Conservation (phyloP, 306 rosid genomes). For the Rosa chinensis region DNA sequence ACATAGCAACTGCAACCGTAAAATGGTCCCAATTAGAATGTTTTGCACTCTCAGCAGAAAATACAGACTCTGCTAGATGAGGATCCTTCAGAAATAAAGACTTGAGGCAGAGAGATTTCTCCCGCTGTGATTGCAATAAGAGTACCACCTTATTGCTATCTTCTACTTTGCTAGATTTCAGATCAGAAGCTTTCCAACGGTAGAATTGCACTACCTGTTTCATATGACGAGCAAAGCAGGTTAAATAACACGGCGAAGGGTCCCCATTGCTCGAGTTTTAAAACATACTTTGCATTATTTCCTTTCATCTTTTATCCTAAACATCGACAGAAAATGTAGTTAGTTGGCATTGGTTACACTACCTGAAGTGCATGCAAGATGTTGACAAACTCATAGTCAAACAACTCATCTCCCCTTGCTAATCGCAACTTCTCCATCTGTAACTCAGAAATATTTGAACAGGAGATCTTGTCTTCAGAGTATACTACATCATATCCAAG, state of each 20-base stretch:
- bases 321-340: background rate
- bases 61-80: slow-evolving; percentile 39
- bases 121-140: slow-evolving; percentile 41
- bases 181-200: slow-evolving; percentile 57
- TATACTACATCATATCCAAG: slow-evolving; percentile 62
- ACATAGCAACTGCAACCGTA: slow-evolving; percentile 38
- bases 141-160: slow-evolving; percentile 29
- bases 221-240: slow-evolving; percentile 4
- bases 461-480: slow-evolving; percentile 35
- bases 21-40: slow-evolving; percentile 50
- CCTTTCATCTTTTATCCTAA: background rate
- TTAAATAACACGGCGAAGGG: background rate
- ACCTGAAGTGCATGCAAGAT: slow-evolving; percentile 97
- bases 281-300: background rate
- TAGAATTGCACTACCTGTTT: slow-evolving; percentile 68
- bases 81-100: slow-evolving; percentile 47
- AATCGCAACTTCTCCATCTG: slow-evolving; percentile 46
- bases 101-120: slow-evolving; percentile 39
- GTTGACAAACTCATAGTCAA: slow-evolving; percentile 58
- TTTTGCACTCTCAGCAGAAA: slow-evolving; percentile 28
- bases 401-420: slow-evolving; percentile 55
- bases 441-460: slow-evolving; percentile 51
- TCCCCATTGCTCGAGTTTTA: background rate
- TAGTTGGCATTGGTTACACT: slow-evolving; percentile 19
- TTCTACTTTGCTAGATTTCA: slow-evolving; percentile 30